Evolutionary conservation across 169 alveolate genomes (phyloP), one percentile per base, ranked within the genome.

Genomic region (Eimeria acervulina): DNA sequence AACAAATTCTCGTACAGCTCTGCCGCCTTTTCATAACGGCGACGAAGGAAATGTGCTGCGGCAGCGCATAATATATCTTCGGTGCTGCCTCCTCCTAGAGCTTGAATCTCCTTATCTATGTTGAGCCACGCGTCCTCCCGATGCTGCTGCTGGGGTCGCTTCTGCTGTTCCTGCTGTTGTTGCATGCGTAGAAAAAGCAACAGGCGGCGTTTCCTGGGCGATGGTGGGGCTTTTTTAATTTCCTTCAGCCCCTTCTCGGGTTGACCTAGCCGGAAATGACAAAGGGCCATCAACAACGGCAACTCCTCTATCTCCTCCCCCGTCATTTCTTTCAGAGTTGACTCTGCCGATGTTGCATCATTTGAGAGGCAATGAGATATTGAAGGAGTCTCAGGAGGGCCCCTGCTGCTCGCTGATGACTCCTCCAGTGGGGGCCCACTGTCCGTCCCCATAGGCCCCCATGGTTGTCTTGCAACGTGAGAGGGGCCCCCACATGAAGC

Each of bases 21-120:
- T 36, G 47, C 85, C 21, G 52, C 85, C 40, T 33, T 74, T 1
- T 74, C 52, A 36, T n/a, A 74, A 8, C 85, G 85, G 47, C 85
- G 28, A 36, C 85, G 85, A 23, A 23, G 21, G 47, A 74, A 74
- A 74, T 74, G 47, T 23, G 52, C 85, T 10, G 85, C 85, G 40
- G 85, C 85, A 74, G 85, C 85, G 21, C 85, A 74, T 12, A 74
- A 3, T 40, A 17, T n/a, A 33, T 74, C 85, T 31, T 74, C 52
- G 28, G 28, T 74, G 85, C 40, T 40, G 10, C 38, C 52, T 17
- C 40, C 85, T 21, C 28, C 85, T 28, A 74, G 85, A 74, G 28
- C 47, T 40, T 74, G 47, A 31, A 74, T 74, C 40, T n/a, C 85
- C 47, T 36, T 74, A 21, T 74, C 85, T n/a, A 74, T 74, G 5